Evolutionary conservation across 116 monocot genomes (phyloP).

Genomic region (Trichopus zeylanicus): DNA sequence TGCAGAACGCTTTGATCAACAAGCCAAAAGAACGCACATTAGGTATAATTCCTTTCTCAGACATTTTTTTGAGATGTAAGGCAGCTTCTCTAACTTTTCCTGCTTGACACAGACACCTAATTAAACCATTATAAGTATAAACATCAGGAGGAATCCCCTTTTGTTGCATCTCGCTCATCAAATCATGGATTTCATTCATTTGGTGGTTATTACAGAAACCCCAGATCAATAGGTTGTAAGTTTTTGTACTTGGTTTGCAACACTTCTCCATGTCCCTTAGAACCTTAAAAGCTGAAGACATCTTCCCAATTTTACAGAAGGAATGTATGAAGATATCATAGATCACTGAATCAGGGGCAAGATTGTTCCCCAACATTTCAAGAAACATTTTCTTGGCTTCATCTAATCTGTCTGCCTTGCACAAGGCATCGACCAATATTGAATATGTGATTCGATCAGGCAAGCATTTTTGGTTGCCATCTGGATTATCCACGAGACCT

Average conservation of each 20-base stretch:
- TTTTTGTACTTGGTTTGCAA: constrained; percentile 45
- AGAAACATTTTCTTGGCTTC: constrained; percentile 78
- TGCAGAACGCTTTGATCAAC: constrained; percentile 64
- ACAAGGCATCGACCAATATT: constrained; percentile 58
- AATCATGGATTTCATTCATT: constrained; percentile 38
- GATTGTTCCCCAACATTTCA: constrained; percentile 65
- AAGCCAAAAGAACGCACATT: constrained; percentile 65
- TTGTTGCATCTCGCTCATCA: constrained; percentile 72
- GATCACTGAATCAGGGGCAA: constrained; percentile 63
- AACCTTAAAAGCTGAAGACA: constrained; percentile 68
- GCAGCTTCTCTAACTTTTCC: constrained; percentile 51
- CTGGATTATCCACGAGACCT: constrained; percentile 33
- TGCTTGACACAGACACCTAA: constrained; percentile 47
- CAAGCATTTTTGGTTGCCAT: constrained; percentile 37
- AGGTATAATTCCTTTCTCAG: constrained; percentile 36
- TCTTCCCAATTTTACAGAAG: constrained; percentile 74
- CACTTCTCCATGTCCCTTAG: constrained; percentile 86
- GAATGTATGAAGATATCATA: constrained; percentile 75
- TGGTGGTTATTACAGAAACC: constrained; percentile 49
- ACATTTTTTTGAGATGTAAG: constrained; percentile 66
- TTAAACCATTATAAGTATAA: constrained; percentile 61
- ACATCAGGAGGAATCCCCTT: constrained; percentile 52
- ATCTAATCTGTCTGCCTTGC: constrained; percentile 63
- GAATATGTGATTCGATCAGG: constrained; percentile 83
- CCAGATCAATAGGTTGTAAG: constrained; percentile 81